A percentile compares a stretch with the other conserved stretches of the same genome.
Evolutionary conservation across 2,329 filamentous ascomycete species (phyloP).

Genomic region (Cladosporium sp.): DNA sequence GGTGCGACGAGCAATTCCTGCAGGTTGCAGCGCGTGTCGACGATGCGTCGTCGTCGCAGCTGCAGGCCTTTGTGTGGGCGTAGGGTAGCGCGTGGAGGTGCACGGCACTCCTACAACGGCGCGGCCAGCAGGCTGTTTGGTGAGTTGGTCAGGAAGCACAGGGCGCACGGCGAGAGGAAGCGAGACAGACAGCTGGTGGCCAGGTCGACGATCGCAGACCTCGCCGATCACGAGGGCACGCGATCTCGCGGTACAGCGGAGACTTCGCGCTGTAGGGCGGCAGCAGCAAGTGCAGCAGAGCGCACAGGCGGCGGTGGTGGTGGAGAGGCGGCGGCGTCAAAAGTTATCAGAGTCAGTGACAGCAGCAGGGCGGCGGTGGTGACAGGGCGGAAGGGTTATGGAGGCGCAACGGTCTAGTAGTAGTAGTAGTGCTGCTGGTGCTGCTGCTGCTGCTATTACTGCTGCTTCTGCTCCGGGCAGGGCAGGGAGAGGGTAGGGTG

Average conservation of each 20-base stretch:
- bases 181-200: slow-evolving; percentile 11
- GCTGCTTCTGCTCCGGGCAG: not conserved
- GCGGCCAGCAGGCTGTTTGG: not conserved
- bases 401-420: not conserved
- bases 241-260: not conserved
- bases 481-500: not conserved
- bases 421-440: not conserved
- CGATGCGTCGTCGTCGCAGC: slow-evolving; percentile 15
- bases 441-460: not conserved
- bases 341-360: not conserved
- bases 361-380: not conserved
- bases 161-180: slow-evolving; percentile 14
- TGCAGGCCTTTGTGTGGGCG: slow-evolving; percentile 16
- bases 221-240: slow-evolving; percentile 16
- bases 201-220: slow-evolving; percentile 3
- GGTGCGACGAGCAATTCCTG: slow-evolving; percentile 9
- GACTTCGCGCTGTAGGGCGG: not conserved
- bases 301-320: not conserved
- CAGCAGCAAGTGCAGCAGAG: not conserved
- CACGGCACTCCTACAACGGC: slow-evolving; percentile 17
- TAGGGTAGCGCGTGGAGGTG: slow-evolving; percentile 18
- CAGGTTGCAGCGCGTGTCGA: slow-evolving; percentile 9
- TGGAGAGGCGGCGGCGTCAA: not conserved
- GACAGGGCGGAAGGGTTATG: not conserved
- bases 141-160: slow-evolving; percentile 11